Conservation (phyloP, 306 rosid species). For the Trichosanthes truncata region DNA sequence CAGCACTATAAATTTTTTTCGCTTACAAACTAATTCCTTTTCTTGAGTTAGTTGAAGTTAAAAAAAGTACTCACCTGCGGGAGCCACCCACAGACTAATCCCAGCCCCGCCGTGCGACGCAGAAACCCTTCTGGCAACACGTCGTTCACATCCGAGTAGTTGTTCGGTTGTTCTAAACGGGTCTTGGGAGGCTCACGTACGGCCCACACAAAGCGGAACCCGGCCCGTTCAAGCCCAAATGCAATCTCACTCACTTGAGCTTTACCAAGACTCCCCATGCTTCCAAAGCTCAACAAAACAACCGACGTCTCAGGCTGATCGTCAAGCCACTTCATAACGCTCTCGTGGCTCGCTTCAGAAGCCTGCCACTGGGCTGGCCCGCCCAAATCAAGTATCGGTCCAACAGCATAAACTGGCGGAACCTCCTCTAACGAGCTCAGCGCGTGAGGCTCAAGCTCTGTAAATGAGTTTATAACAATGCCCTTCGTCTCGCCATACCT, state of each 20-base stretch:
- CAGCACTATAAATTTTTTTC: too few relatives aligned
- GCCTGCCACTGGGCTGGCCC: not conserved
- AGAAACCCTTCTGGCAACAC: conserved; percentile 2
- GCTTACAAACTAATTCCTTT: too few relatives aligned
- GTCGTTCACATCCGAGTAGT: not conserved
- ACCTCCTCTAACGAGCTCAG: conserved; percentile 5
- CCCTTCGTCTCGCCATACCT: not conserved
- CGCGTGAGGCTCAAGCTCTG: conserved; percentile 25
- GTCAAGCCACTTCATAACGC: conserved; percentile 29
- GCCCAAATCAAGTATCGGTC: conserved; percentile 1
- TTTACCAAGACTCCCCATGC: conserved; percentile 15
- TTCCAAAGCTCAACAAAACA: conserved; percentile 35
- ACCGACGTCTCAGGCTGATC: conserved; percentile 27
- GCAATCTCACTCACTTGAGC: conserved; percentile 28
- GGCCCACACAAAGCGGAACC: conserved; percentile 3
- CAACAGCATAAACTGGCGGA: conserved; percentile 27
- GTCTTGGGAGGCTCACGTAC: not conserved
- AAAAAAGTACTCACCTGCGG: not conserved
- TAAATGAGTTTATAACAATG: not conserved
- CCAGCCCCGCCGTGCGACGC: not conserved
- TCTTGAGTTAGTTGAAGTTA: too few relatives aligned
- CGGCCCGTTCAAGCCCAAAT: conserved; percentile 20
- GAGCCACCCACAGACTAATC: conserved; percentile 6
- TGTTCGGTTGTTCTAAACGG: not conserved
- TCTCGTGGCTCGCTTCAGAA: not conserved